A percentile compares a stretch with the other conserved stretches of the same genome.
Evolutionary conservation across 1,284 basidiomycete species (phyloP).

Genomic region (Hypsizygus ulmarius): DNA sequence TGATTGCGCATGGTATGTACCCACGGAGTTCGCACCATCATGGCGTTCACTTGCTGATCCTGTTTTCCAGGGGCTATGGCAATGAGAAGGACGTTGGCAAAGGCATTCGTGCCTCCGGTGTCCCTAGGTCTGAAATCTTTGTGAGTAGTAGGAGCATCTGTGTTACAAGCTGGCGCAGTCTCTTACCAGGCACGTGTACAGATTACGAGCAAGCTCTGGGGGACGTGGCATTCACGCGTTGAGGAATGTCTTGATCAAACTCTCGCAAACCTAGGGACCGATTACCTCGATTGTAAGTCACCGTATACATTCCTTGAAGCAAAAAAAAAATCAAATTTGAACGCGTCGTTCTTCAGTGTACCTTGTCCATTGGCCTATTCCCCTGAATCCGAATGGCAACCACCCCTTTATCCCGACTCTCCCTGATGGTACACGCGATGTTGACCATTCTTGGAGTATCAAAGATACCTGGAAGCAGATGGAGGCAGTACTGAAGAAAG

Average conservation of each 20-base stretch:
- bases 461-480: slow-evolving; percentile 81
- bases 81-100: slow-evolving; percentile 86
- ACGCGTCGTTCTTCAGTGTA: slow-evolving; percentile 46
- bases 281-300: slow-evolving; percentile 73
- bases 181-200: slow-evolving; percentile 22
- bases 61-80: slow-evolving; percentile 49
- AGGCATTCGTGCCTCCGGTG: slow-evolving; percentile 75
- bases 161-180: not conserved
- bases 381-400: slow-evolving; percentile 73
- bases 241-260: slow-evolving; percentile 72
- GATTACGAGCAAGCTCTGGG: slow-evolving; percentile 73
- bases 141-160: slow-evolving; percentile 42
- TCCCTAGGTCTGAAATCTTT: slow-evolving; percentile 79
- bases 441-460: slow-evolving; percentile 64
- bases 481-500: slow-evolving; percentile 70
- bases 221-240: slow-evolving; percentile 72
- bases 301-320: not conserved
- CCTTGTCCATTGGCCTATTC: slow-evolving; percentile 82
- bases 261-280: slow-evolving; percentile 67
- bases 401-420: slow-evolving; percentile 67
- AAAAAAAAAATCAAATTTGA: not conserved
- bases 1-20: slow-evolving; percentile 69
- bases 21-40: not conserved
- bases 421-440: slow-evolving; percentile 67
- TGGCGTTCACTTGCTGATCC: not conserved